Evolutionary conservation across 1,284 basidiomycete genomes (phyloP), one percentile per base, ranked within the genome.

Genomic region (Uromyces viciae-fabae): DNA sequence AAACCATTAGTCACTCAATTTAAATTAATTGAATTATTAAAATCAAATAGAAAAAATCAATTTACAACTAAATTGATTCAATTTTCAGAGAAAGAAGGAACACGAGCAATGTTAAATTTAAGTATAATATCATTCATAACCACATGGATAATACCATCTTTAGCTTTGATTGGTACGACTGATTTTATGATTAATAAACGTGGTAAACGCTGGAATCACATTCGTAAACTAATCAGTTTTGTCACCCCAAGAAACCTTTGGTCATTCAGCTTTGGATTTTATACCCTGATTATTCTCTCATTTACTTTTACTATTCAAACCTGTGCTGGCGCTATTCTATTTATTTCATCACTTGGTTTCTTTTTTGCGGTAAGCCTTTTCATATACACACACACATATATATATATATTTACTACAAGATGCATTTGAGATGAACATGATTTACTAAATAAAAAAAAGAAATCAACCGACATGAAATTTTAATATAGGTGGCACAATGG

Each of bases 281-380:
- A 77, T 56, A n/a, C 64, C 0, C 36, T 77, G 28, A 42, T 69
- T 25, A 78, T 78, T 64, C 19, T 31, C 31, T 78, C 42, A 25
- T n/a, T n/a, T n/a, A 78, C 76, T 8, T 68, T 78, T 42, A 52
- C n/a, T 19, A 78, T 78, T 33, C 49, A 78, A 25, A 78, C 62
- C 22, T 28, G 49, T 28, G 33, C 7, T 14, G 76, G 76, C 11
- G 66, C 66, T 7, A 78, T 36, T 56, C 38, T 36, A 25, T 22
- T 78, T 9, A 46, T 71, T 7, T 56, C 52, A 25, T 78, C 60
- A 25, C 64, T 71, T 36, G 76, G 76, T 22, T 42, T 77, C 22
- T 69, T 36, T 11, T 77, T 60, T 60, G 22, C 62, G 42, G 75
- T 77, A 77, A 52, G 62, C 43, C 28, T 28, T 11, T 11, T 28